Evolutionary conservation across 2,329 filamentous ascomycete species (phyloP).

Genomic region (Penicillium nordicum): DNA sequence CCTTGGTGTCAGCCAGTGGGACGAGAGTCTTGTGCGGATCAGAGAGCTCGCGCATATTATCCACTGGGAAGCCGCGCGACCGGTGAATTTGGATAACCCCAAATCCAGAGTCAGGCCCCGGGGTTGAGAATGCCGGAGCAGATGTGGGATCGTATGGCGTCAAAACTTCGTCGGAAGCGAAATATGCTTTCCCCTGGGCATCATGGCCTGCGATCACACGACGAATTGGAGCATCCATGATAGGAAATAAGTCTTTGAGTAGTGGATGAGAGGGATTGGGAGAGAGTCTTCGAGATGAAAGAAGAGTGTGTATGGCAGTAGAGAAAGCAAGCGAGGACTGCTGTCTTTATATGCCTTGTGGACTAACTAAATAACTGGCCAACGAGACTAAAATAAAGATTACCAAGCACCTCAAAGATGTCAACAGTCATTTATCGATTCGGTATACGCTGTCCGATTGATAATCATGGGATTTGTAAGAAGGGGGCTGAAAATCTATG

Average conservation of each 20-base stretch:
- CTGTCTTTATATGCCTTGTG: not conserved
- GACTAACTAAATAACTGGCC: not conserved
- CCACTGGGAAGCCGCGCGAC: constrained; percentile 24
- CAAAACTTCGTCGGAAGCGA: constrained; percentile 25
- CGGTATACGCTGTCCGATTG: not conserved
- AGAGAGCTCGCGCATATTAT: constrained; percentile 20
- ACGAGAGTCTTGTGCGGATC: constrained; percentile 24
- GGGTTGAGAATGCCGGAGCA: constrained; percentile 17
- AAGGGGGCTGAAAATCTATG: not conserved
- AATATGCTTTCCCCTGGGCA: constrained; percentile 24
- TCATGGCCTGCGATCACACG: constrained; percentile 23
- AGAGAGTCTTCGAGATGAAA: not conserved
- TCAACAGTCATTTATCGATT: not conserved
- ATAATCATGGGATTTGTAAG: constrained; percentile 12
- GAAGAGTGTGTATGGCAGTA: not conserved
- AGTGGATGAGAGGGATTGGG: not conserved
- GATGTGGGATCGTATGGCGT: constrained; percentile 27
- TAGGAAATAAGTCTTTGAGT: not conserved
- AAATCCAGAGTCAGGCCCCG: constrained; percentile 21
- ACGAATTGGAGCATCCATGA: constrained; percentile 19
- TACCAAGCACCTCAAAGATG: not conserved
- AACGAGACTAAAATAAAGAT: not conserved
- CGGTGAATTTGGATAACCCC: constrained; percentile 28
- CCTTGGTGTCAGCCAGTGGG: constrained; percentile 24
- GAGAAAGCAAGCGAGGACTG: not conserved